A percentile compares a stretch with the other conserved stretches of the same genome.
These are phyloP conservation scores for Strigomonas culicis DNA, from an alignment of 208 protist genomes.

Conservation along the genomic window DNA sequence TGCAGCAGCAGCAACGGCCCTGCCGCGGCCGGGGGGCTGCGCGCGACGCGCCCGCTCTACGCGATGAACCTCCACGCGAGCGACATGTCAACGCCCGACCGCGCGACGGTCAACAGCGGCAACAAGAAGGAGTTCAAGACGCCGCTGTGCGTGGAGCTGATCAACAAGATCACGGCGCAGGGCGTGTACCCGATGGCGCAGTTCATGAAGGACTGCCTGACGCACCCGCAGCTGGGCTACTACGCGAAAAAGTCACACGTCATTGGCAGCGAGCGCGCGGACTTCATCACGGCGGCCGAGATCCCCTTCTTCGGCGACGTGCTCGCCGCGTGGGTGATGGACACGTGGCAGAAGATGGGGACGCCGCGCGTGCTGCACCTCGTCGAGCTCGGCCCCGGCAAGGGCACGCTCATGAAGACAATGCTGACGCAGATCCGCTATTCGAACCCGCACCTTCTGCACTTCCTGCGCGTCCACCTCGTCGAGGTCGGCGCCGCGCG, in stretches of 20 bases:
- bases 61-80: conserved; percentile 73
- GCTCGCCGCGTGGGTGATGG: conserved; percentile 87
- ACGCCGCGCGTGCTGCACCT: conserved; percentile 85
- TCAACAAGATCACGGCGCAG: conserved; percentile 76
- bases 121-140: conserved; percentile 88
- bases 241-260: conserved; percentile 84
- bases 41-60: conserved; percentile 18
- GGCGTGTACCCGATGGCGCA: conserved; percentile 90
- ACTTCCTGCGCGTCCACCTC: conserved; percentile 86
- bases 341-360: conserved; percentile 91
- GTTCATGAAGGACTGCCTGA: conserved; percentile 90
- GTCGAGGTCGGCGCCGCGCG: conserved; percentile 84
- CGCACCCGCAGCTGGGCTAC: conserved; percentile 87
- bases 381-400: conserved; percentile 85
- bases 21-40: conserved; percentile 7
- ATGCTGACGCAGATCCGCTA: conserved; percentile 84
- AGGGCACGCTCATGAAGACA: conserved; percentile 86
- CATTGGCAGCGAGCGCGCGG: conserved; percentile 80
- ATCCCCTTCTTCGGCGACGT: conserved; percentile 91
- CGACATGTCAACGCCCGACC: conserved; percentile 85
- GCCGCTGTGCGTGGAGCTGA: conserved; percentile 77
- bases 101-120: conserved; percentile 62
- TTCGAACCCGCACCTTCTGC: conserved; percentile 82
- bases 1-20: background rate
- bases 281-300: conserved; percentile 91